Evolutionary conservation across 2,329 filamentous ascomycete genomes (phyloP).

Genomic region (Bipolaris gigantea): DNA sequence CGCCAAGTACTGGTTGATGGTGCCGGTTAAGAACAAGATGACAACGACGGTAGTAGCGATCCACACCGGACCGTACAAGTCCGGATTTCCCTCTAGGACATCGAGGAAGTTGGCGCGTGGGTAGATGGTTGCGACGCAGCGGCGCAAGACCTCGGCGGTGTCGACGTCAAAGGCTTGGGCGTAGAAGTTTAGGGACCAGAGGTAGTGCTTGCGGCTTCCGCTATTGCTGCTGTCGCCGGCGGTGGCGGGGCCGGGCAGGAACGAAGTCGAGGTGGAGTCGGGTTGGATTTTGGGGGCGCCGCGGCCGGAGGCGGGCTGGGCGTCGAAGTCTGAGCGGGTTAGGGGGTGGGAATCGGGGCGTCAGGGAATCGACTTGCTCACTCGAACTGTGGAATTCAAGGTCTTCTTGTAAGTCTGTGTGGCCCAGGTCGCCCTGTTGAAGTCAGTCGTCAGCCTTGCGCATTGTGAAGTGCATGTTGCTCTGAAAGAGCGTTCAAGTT

Average conservation of each 20-base stretch:
- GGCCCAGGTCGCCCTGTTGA: conserved; percentile 85
- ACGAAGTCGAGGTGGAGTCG: conserved; percentile 43
- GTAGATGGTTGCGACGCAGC: conserved; percentile 86
- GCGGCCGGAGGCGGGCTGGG: conserved; percentile 46
- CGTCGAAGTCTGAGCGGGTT: conserved; percentile 64
- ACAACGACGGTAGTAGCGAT: conserved; percentile 97
- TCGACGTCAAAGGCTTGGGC: conserved; percentile 99
- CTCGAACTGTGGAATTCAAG: conserved; percentile 97
- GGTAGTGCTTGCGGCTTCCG: conserved; percentile 69
- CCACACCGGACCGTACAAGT: conserved; percentile 97
- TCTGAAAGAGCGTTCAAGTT: background rate
- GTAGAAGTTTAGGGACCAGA: conserved; percentile 94
- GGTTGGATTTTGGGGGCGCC: conserved; percentile 50
- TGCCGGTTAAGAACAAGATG: conserved; percentile 92
- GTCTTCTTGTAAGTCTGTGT: conserved; percentile 97
- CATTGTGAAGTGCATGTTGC: background rate
- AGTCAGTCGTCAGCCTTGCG: background rate
- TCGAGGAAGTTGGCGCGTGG: conserved; percentile 95
- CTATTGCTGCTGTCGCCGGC: conserved; percentile 16
- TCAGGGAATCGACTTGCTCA: conserved; percentile 42
- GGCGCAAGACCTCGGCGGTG: conserved; percentile 81
- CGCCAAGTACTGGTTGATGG: conserved; percentile 87
- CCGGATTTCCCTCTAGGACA: conserved; percentile 93
- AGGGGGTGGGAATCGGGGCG: no score
- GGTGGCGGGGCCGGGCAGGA: conserved; percentile 40